Evolutionary conservation across 768 basidiomycete species (phyloP).

Genomic region (Mycena maculata): DNA sequence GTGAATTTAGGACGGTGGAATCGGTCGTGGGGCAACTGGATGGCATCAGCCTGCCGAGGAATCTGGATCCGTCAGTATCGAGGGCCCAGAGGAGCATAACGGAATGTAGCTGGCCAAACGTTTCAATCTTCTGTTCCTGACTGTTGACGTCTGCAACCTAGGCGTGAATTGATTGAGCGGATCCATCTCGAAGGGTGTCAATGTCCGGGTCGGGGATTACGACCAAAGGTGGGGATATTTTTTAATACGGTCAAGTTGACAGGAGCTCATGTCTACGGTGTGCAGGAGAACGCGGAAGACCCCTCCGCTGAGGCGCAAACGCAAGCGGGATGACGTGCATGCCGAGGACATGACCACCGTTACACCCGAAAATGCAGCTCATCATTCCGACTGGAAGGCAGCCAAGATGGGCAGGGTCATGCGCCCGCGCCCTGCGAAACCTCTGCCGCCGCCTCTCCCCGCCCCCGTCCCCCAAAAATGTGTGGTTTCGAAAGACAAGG

Average conservation of each 20-base stretch:
- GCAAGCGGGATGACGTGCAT: constrained; percentile 53
- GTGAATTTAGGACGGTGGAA: constrained; percentile 74
- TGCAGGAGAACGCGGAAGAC: constrained; percentile 24
- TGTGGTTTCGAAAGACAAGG: constrained; percentile 26
- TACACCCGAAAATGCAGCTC: constrained; percentile 65
- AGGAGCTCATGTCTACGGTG: neutral
- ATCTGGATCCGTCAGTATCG: constrained; percentile 81
- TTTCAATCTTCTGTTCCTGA: neutral
- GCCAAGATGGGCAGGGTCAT: constrained; percentile 75
- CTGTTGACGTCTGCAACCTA: constrained; percentile 39
- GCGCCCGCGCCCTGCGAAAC: constrained; percentile 73
- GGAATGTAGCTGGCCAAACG: constrained; percentile 62
- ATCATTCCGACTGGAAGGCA: constrained; percentile 73
- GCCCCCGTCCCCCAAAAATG: constrained; percentile 34
- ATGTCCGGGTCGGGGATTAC: constrained; percentile 82
- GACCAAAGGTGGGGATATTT: constrained; percentile 61
- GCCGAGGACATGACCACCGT: constrained; percentile 74
- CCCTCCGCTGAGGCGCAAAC: constrained; percentile 59
- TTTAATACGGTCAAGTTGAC: neutral
- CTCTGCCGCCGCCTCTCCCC: constrained; percentile 56
- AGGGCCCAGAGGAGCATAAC: constrained; percentile 70
- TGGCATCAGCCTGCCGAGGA: constrained; percentile 71
- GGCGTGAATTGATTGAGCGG: constrained; percentile 84
- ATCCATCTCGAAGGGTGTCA: constrained; percentile 89
- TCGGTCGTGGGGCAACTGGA: constrained; percentile 73